Evolutionary conservation across 805 yeast species (phyloP).

Genomic region (Nakazawaea ernobii): DNA sequence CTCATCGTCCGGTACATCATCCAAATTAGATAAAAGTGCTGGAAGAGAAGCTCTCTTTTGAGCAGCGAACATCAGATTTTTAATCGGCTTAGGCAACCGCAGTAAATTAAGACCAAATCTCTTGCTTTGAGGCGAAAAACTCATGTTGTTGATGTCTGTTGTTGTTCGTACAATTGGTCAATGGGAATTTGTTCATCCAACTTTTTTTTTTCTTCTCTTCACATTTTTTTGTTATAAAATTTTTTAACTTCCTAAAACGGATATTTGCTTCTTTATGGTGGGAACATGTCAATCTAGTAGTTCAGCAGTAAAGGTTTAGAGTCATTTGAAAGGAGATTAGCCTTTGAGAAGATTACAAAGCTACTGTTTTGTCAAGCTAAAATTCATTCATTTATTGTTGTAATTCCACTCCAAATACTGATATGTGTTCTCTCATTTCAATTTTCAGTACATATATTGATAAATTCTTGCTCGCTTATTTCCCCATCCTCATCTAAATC

Average conservation of each 20-base stretch:
- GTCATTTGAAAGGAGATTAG: too few relatives aligned
- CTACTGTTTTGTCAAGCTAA: too few relatives aligned
- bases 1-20: constrained; percentile 25
- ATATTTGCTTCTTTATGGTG: too few relatives aligned
- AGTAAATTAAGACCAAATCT: constrained; percentile 26
- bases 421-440: constrained; percentile 13
- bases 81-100: constrained; percentile 22
- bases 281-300: too few relatives aligned
- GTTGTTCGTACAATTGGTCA: neutral
- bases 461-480: constrained; percentile 85
- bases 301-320: too few relatives aligned
- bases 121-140: constrained; percentile 15
- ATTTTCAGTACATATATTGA: constrained; percentile 77
- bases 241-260: too few relatives aligned
- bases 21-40: constrained; percentile 21
- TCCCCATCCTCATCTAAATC: constrained; percentile 96
- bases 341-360: too few relatives aligned
- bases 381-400: too few relatives aligned
- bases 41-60: constrained; percentile 25
- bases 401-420: too few relatives aligned
- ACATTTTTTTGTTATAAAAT: too few relatives aligned
- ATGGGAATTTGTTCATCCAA: neutral
- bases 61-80: constrained; percentile 23
- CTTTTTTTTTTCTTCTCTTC: neutral
- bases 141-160: neutral